Evolutionary conservation across 495 filamentous ascomycete species (phyloP), one percentile per base, ranked within the genome.

Genomic region (Penicillium ochrochloron): DNA sequence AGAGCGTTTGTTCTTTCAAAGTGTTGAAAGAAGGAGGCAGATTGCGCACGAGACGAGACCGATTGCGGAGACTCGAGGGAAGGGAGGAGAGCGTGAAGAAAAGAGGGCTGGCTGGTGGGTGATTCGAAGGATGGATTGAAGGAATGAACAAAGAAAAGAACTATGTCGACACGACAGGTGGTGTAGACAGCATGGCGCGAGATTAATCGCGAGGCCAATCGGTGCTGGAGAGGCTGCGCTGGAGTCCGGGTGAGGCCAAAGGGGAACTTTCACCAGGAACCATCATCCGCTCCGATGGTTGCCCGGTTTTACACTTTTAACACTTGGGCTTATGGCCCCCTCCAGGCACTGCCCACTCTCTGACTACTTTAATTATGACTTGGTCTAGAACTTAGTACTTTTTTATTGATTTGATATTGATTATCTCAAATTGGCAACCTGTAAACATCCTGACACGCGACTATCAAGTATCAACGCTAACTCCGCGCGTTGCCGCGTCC

Each of bases 231-330:
- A 58, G 56, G 56, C 56, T 31, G 56, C 39, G 27, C 31, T 29
- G 19, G 19, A 7, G 14, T 2, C 14, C 23, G 2, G 37, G 51
- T 25, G 56, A 58, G 37, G 56, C 56, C 37, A 17, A 58, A 44
- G 56, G 56, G 56, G 37, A 17, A 58, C 21, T 58, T 58, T 41
- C 25, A 33, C 39, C 35, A 44, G 56, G 31, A 58, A 27, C 51
- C 51, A 33, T 8, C 51, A 54, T 14, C 51, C 25, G 51, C 51
- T 54, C 51, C 56, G 35, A 15, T 29, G 37, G 34, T 58, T 25
- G 56, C 56, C 56, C 29, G 35, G 15, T 58, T 55, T 58, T 33
- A 4, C 50, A 29, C 2, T 23, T 2, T 11, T 9, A 27, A 27
- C 14, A 17, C 37, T 37, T 5, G n/a, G 51, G 6, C 31, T 19